A percentile compares a stretch with the other conserved stretches of the same genome.
These are phyloP conservation scores for Geranium rotundifolium DNA, from an alignment of 345 rosid species.

Conservation along the genomic window DNA sequence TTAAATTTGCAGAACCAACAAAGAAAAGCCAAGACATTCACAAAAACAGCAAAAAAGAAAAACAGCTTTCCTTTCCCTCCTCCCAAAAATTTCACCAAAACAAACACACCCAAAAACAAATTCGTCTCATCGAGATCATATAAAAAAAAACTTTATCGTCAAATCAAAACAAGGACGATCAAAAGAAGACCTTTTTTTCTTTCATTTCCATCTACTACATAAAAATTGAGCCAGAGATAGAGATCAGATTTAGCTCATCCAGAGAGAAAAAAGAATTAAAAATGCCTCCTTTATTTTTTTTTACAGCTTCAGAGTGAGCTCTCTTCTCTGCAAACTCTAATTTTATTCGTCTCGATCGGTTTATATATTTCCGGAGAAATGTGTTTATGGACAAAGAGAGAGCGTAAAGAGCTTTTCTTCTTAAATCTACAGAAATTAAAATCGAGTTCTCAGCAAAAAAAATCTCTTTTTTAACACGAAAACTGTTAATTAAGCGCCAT, in stretches of 20 bases:
- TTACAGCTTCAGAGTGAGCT: neutral
- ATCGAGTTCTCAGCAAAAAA: neutral
- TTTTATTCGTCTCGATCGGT: no score
- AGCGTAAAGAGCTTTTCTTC: no score
- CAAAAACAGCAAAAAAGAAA: neutral
- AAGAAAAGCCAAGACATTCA: conserved; percentile 59
- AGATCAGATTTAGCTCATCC: no score
- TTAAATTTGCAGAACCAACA: conserved; percentile 58
- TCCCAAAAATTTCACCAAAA: neutral
- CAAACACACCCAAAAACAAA: neutral
- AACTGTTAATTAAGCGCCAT: neutral
- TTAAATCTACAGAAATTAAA: no score
- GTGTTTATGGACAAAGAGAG: neutral
- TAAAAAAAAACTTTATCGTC: conserved; percentile 16
- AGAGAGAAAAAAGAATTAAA: no score
- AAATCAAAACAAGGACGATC: neutral
- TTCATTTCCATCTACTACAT: neutral
- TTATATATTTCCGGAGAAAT: no score
- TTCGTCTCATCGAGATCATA: no score
- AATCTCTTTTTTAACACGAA: neutral
- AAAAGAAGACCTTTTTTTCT: neutral
- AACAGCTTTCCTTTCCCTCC: no score
- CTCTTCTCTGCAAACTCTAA: neutral
- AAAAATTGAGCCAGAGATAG: no score
- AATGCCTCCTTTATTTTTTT: no score